Base-by-base conservation (phyloP, 148 eudicot genomes). In the Chenopodium formosanum region DNA sequence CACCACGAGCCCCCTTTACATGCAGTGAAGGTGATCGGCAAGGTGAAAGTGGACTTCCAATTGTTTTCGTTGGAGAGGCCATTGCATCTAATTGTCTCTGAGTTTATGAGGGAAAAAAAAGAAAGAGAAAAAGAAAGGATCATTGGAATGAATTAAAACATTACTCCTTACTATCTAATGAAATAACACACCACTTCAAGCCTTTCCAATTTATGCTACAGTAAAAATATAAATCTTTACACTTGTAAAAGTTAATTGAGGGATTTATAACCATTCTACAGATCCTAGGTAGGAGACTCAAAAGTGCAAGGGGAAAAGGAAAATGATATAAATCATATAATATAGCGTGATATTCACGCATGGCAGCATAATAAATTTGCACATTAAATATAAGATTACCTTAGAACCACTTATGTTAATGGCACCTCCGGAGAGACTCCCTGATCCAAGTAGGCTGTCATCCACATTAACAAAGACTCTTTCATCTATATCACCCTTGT, bases 401-500 rank as follows among this genome's bases (percentile, higher is more conserved):
- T 97, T 96, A 80, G 89, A 58, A 16, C 93, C 92, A 83, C 73
- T 89, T 52, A 89, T 79, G 87, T 83, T 89, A 67, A 91, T 80
- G 46, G 91, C 90, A 85, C 93, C 94, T 75, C 95, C 97, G 73
- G 99, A 97, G 73, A 92, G 89, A 89, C 97, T 94, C 80, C 94
- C 95, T 37, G 98, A 90, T 60, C 91, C 97, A 60, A 97, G 95
- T 82, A 97, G 83, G 84, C 93, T 92, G 80, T 94, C 98, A 64
- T 92, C 97, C 32, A 84, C 93, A 84, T 94, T 89, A 64, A 91
- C 75, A 86, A 94, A 94, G 64, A 97, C 86, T 86, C 91, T 91
- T 86, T 94, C 99, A 86, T 97, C 99, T 80, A 97, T 86, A 71
- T 90, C 99, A 83, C 89, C 91, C 81, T 89, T 91, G 71, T 86